A percentile compares a stretch with the other conserved stretches of the same genome.
phyloP scores from a whole-genome alignment of 2,329 filamentous ascomycete species.

The Colletotrichum melonis region DNA sequence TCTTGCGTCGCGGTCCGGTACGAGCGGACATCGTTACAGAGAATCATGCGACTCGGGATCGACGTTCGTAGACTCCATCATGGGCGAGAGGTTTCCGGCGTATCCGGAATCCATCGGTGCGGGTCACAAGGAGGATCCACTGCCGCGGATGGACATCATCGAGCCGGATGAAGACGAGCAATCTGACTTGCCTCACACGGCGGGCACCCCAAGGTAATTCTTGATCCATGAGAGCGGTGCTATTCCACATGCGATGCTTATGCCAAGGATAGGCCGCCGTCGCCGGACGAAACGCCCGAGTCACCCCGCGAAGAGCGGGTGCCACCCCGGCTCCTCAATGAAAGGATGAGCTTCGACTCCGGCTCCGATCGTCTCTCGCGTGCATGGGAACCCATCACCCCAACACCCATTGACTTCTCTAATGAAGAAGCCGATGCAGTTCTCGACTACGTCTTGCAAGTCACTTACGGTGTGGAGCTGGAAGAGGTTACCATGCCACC shows the following conservation, averaged over 20 bases:
- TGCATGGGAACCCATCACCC: slow-evolving; percentile 36
- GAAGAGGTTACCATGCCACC: slow-evolving; percentile 45
- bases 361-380: slow-evolving; percentile 33
- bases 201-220: slow-evolving; percentile 30
- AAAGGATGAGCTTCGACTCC: slow-evolving; percentile 34
- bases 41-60: slow-evolving; percentile 49
- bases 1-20: slow-evolving; percentile 12
- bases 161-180: slow-evolving; percentile 13
- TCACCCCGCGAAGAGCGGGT: neutral
- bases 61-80: slow-evolving; percentile 44
- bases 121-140: slow-evolving; percentile 43
- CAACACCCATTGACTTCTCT: slow-evolving; percentile 44
- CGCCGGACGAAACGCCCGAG: slow-evolving; percentile 2
- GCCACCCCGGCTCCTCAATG: slow-evolving; percentile 20
- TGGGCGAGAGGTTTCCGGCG: slow-evolving; percentile 30
- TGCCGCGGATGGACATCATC: slow-evolving; percentile 40
- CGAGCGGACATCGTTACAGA: slow-evolving; percentile 26
- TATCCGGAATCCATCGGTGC: slow-evolving; percentile 20
- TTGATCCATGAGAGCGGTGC: neutral
- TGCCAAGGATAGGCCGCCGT: neutral
- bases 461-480: slow-evolving; percentile 51
- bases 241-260: neutral
- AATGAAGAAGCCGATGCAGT: slow-evolving; percentile 48
- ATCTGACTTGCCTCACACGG: slow-evolving; percentile 5
- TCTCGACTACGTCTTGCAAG: slow-evolving; percentile 49